These are phyloP conservation scores for Backusella mclennaniae DNA, from an alignment of 192 early-diverging fungal genomes.

Conservation along the genomic window DNA sequence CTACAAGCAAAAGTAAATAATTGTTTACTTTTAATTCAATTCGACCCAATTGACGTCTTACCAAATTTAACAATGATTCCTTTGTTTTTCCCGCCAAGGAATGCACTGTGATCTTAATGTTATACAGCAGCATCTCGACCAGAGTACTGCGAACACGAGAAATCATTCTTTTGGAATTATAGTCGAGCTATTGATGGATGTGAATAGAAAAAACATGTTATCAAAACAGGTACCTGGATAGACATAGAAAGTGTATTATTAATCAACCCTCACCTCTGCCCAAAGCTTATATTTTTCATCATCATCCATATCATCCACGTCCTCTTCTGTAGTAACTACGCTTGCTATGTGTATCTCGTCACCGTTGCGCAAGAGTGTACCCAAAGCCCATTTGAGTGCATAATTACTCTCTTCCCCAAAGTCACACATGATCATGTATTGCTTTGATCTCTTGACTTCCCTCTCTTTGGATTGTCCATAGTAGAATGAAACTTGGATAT, in stretches of 20 bases:
- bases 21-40: neutral
- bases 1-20: neutral
- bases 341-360: slow-evolving; percentile 49
- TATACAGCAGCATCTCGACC: slow-evolving; percentile 34
- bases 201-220: neutral
- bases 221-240: neutral
- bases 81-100: slow-evolving; percentile 29
- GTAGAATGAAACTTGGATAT: slow-evolving; percentile 16
- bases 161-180: slow-evolving; percentile 28
- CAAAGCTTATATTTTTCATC: slow-evolving; percentile 27
- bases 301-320: slow-evolving; percentile 15
- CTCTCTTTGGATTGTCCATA: slow-evolving; percentile 16
- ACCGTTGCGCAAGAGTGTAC: slow-evolving; percentile 48
- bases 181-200: slow-evolving; percentile 23
- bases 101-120: slow-evolving; percentile 31
- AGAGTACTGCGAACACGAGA: slow-evolving; percentile 28
- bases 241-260: neutral
- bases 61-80: slow-evolving; percentile 30
- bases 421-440: slow-evolving; percentile 52
- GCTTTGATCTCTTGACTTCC: neutral
- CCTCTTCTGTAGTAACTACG: slow-evolving; percentile 43
- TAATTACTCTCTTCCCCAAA: slow-evolving; percentile 49
- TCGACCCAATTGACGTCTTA: neutral
- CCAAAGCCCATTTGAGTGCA: slow-evolving; percentile 49
- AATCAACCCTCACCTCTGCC: neutral